phyloP scores from a whole-genome alignment of 108 stramenopile genomes.

The Mediolabrus comicus region DNA sequence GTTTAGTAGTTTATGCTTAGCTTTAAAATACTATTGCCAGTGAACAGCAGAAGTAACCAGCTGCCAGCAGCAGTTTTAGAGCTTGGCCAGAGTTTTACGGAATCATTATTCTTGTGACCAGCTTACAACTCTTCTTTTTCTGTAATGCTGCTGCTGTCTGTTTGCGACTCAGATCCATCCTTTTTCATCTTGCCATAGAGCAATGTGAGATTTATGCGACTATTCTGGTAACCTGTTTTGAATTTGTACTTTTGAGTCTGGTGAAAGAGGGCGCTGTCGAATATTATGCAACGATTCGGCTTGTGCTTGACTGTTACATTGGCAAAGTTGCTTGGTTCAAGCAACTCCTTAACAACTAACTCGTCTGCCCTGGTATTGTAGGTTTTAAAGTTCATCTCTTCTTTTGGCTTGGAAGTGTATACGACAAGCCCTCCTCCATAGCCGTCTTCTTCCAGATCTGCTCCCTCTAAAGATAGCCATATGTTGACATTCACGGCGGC shows the following conservation, averaged over 20 bases:
- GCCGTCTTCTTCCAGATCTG: slow-evolving; percentile 60
- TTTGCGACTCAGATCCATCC: no score
- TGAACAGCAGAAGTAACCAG: no score
- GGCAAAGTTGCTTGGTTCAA: slow-evolving; percentile 58
- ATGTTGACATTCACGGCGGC: slow-evolving; percentile 84
- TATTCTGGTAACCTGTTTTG: slow-evolving; percentile 67
- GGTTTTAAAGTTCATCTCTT: slow-evolving; percentile 57
- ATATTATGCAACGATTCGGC: slow-evolving; percentile 80
- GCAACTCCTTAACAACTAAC: slow-evolving; percentile 46
- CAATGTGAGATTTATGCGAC: slow-evolving; percentile 77
- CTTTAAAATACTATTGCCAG: no score
- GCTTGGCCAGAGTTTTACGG: no score
- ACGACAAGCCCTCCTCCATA: slow-evolving; percentile 67
- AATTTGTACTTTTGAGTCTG: slow-evolving; percentile 70
- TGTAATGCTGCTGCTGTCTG: no score
- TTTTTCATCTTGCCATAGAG: slow-evolving; percentile 69
- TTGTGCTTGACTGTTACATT: slow-evolving; percentile 72
- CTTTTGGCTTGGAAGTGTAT: slow-evolving; percentile 71
- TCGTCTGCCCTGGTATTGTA: slow-evolving; percentile 66
- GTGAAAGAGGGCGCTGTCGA: slow-evolving; percentile 84
- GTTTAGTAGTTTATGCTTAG: no score
- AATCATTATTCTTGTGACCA: no score
- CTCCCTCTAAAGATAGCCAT: slow-evolving; percentile 77
- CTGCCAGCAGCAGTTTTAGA: no score
- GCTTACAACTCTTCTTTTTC: no score